Evolutionary conservation across 2,329 filamentous ascomycete species (phyloP).

Genomic region (Pseudocercospora fuligena): DNA sequence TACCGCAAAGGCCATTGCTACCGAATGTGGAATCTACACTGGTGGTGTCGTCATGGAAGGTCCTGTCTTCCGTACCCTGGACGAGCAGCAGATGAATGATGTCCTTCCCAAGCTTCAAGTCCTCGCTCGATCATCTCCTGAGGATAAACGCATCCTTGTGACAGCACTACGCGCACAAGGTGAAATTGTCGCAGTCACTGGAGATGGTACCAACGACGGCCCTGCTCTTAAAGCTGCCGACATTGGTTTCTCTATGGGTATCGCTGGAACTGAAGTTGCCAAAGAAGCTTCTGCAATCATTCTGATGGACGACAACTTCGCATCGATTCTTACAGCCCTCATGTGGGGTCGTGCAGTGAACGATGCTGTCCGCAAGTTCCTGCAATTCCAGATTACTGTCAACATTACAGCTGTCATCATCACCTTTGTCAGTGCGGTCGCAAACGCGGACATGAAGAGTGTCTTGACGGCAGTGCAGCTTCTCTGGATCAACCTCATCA

Average conservation of each 20-base stretch:
- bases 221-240: conserved; percentile 69
- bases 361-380: conserved; percentile 59
- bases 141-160: conserved; percentile 70
- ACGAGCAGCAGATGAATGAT: conserved; percentile 53
- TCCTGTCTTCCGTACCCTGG: conserved; percentile 50
- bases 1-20: conserved; percentile 75
- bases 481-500: conserved; percentile 95
- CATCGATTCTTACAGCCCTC: conserved; percentile 65
- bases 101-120: conserved; percentile 69
- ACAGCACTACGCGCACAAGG: conserved; percentile 67
- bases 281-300: conserved; percentile 68
- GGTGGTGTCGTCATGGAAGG: conserved; percentile 52
- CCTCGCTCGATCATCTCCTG: conserved; percentile 69
- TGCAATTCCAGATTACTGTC: conserved; percentile 79
- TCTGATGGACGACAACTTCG: conserved; percentile 66
- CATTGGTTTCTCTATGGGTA: conserved; percentile 71
- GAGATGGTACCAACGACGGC: conserved; percentile 69
- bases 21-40: conserved; percentile 70
- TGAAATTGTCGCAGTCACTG: conserved; percentile 69
- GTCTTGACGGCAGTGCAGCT: conserved; percentile 89
- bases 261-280: conserved; percentile 67
- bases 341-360: conserved; percentile 67
- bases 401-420: conserved; percentile 89
- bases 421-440: conserved; percentile 85
- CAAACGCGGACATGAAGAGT: conserved; percentile 68